Evolutionary conservation across 1,284 basidiomycete genomes (phyloP).

Genomic region (Phellopilus nigrolimitatus): DNA sequence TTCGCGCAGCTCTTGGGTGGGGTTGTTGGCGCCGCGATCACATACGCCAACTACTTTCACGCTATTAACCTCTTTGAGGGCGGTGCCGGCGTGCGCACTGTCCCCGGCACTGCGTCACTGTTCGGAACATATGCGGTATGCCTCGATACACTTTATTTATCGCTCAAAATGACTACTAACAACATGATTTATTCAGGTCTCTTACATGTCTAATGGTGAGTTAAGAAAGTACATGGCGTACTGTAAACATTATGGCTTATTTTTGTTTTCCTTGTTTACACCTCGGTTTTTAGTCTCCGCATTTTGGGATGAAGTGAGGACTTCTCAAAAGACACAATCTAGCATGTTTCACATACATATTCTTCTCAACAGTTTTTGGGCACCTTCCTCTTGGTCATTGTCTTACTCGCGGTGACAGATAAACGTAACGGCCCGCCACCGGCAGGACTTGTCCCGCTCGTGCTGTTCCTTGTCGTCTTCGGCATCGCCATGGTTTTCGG

Average conservation of each 20-base stretch:
- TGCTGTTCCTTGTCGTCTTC: slow-evolving; percentile 50
- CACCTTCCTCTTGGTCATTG: slow-evolving; percentile 50
- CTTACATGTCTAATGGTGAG: slow-evolving; percentile 7
- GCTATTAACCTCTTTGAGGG: slow-evolving; percentile 72
- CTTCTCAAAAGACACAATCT: neutral
- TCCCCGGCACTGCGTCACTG: slow-evolving; percentile 58
- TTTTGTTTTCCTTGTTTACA: neutral
- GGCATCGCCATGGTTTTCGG: slow-evolving; percentile 52
- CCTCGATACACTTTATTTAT: slow-evolving; percentile 30
- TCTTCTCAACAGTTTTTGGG: slow-evolving; percentile 43
- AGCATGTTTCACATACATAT: neutral
- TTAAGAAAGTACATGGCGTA: neutral
- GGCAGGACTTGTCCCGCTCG: slow-evolving; percentile 47
- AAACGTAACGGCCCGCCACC: slow-evolving; percentile 44
- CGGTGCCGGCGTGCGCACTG: slow-evolving; percentile 52
- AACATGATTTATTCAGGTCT: neutral
- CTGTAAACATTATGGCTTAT: neutral
- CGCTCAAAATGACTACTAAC: neutral
- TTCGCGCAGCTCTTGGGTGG: slow-evolving; percentile 69
- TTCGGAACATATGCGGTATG: slow-evolving; percentile 72
- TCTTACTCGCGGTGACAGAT: slow-evolving; percentile 41
- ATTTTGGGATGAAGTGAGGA: slow-evolving; percentile 17
- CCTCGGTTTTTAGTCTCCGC: slow-evolving; percentile 10
- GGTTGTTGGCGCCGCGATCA: slow-evolving; percentile 57
- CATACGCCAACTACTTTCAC: slow-evolving; percentile 75